Base-by-base conservation (phyloP, 1,284 basidiomycete genomes). In the Phellopilus nigrolimitatus region DNA sequence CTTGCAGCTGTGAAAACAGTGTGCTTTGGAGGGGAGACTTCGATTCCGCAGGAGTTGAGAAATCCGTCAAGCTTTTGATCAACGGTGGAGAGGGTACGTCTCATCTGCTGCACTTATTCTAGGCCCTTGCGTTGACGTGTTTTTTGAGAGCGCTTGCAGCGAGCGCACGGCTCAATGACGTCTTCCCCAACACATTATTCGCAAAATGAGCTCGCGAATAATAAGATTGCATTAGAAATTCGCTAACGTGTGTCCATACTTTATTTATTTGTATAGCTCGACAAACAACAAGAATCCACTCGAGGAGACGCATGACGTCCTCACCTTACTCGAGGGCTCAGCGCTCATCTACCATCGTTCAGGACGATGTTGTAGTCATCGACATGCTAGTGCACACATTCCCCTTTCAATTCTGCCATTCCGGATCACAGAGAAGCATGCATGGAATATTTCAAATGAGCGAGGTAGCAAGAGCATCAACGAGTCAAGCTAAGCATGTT, bases 21-120 rank as follows among this genome's bases (percentile, higher is more conserved):
- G 82, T 90, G 21, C 67, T 92, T 8, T 92, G 87, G 86, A 75
- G 88, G 41, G 89, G 89, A 1, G 82, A 88, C 62, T 92, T 92
- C 64, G 71, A 66, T 12, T 77, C 75, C 0, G 80, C 75, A 0
- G 78, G 79, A 6, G 61, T 63, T 1, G 79, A 80, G 60, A 79
- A 73, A 53, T 82, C 74, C 19, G 76, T 82, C 10, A 84, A 85
- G 55, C 64, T 91, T 7, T 82, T 81, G 0, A 82, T 91, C 59
- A 88, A 88, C 57, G 89, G n/a, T n/a, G n/a, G n/a, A n/a, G n/a
- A n/a, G n/a, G n/a, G n/a, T n/a, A n/a, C n/a, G n/a, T n/a, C n/a
- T n/a, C n/a, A n/a, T n/a, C n/a, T n/a, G n/a, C n/a, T n/a, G n/a
- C n/a, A n/a, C n/a, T n/a, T n/a, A n/a, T n/a, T n/a, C n/a, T n/a